phyloP scores from a whole-genome alignment of 179 eudicot genomes.

The Actinidia arguta region DNA sequence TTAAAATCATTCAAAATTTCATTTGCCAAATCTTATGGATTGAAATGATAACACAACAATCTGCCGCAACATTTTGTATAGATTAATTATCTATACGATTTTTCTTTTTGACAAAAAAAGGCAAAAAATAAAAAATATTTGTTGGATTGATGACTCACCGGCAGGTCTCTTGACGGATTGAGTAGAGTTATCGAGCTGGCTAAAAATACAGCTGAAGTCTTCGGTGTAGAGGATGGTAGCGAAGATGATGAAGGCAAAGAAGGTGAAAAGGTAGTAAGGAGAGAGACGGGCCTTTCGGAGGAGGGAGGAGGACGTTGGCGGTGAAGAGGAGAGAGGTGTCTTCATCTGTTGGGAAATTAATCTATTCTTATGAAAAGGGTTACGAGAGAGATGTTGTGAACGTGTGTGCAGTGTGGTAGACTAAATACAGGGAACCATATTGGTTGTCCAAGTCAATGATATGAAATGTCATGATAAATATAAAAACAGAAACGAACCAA shows the following conservation, averaged over 20 bases:
- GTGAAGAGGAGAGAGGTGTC: conserved; percentile 37
- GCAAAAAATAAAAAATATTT: not conserved
- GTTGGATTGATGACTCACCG: conserved; percentile 4
- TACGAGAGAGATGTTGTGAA: not conserved
- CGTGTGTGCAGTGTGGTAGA: not conserved
- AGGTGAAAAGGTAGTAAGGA: conserved; percentile 61
- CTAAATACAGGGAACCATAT: conserved; percentile 11
- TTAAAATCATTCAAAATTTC: not conserved
- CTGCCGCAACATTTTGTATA: too few relatives aligned
- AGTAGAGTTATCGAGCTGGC: conserved; percentile 26
- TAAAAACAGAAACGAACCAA: too few relatives aligned
- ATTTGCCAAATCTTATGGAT: not conserved
- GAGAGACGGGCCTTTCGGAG: conserved; percentile 61
- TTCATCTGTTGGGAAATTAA: conserved; percentile 30
- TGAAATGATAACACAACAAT: too few relatives aligned
- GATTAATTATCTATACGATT: too few relatives aligned
- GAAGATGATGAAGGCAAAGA: conserved; percentile 75
- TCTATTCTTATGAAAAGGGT: not conserved
- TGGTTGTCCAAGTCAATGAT: not conserved
- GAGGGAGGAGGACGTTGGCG: conserved; percentile 29
- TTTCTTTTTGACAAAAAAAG: not conserved
- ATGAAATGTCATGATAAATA: too few relatives aligned
- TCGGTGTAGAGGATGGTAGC: conserved; percentile 74
- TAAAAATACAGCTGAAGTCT: conserved; percentile 66
- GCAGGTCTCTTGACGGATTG: conserved; percentile 31